Evolutionary conservation across 2,329 filamentous ascomycete genomes (phyloP), one percentile per base, ranked within the genome.

Genomic region (Colletotrichum truncatum): DNA sequence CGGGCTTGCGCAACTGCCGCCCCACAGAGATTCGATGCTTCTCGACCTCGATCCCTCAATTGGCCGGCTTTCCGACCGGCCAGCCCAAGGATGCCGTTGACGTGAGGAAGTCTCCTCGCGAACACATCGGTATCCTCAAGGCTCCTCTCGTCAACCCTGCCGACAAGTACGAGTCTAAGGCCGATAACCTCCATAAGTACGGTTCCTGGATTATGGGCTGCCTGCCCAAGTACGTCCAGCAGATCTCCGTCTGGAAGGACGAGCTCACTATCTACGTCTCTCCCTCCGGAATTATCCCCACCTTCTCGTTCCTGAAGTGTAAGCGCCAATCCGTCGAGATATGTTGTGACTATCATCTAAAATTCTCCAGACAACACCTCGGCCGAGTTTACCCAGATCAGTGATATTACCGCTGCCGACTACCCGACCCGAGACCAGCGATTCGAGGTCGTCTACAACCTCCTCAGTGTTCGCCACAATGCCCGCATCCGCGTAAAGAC

Each of bases 221-320:
- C 80, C 82, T 99, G 75, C 97, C 96, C 73, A 98, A 98, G 85
- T 98, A 97, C 82, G 89, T 99, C 73, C 97, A 99, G 84, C 96
- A 99, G 83, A 98, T 98, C 84, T 97, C 94, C 11, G 95, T 99
- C 60, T 99, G 96, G 96, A 99, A 99, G 84, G 96, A 99, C 77
- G 96, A 99, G 82, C 89, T 99, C 77, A 94, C 92, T 73, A 93
- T 98, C 78, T 95, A 97, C 81, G 96, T 98, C 75, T 86, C 93
- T 49, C 96, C 96, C 1, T 83, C 92, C 36, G 96, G 93, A 71
- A 89, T 98, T 72, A 88, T 98, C 71, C 96, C 96, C 38, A 92
- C 97, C 73, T 94, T 99, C 80, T 89, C 87, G 67, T 99, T 99
- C 84, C 86, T 99, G 74, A 98, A 98, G 84, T 88, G 88, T 89